A percentile compares a stretch with the other conserved stretches of the same genome.
Evolutionary conservation across 768 basidiomycete genomes (phyloP).

Genomic region (Galerina marginata): DNA sequence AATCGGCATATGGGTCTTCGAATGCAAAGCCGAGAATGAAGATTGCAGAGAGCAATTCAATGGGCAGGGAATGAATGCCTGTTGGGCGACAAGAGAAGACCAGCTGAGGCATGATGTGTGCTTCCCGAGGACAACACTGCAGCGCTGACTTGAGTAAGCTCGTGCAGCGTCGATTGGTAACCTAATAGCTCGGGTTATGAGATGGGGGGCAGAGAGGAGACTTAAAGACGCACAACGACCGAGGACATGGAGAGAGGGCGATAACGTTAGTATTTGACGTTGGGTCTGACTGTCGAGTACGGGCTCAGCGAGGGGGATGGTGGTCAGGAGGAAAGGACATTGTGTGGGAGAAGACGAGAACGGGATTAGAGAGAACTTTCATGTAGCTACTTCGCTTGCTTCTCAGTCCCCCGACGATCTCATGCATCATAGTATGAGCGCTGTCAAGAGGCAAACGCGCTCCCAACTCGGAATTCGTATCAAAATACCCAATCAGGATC

Average conservation of each 20-base stretch:
- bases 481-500: conserved; percentile 25
- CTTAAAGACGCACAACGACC: conserved; percentile 24
- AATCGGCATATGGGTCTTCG: conserved; percentile 48
- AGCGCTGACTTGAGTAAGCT: conserved; percentile 19
- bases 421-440: conserved; percentile 22
- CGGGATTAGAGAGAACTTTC: conserved; percentile 24
- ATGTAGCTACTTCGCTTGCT: conserved; percentile 24
- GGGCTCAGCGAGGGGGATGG: conserved; percentile 11
- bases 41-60: conserved; percentile 63
- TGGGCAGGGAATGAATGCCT: conserved; percentile 53
- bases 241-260: conserved; percentile 18
- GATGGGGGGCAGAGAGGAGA: conserved; percentile 1
- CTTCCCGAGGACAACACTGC: conserved; percentile 21
- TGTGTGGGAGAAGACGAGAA: conserved; percentile 13
- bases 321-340: conserved; percentile 13
- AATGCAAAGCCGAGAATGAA: conserved; percentile 57
- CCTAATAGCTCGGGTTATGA: conserved; percentile 19
- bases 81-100: conserved; percentile 22
- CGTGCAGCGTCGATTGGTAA: conserved; percentile 19
- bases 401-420: conserved; percentile 35
- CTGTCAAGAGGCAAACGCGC: conserved; percentile 25
- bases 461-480: not conserved
- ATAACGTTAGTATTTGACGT: conserved; percentile 9
- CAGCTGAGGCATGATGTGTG: conserved; percentile 16
- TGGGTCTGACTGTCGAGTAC: not conserved